Evolutionary conservation across 2,329 filamentous ascomycete species (phyloP), one percentile per base, ranked within the genome.

Genomic region (Simplicillium aogashimaense): DNA sequence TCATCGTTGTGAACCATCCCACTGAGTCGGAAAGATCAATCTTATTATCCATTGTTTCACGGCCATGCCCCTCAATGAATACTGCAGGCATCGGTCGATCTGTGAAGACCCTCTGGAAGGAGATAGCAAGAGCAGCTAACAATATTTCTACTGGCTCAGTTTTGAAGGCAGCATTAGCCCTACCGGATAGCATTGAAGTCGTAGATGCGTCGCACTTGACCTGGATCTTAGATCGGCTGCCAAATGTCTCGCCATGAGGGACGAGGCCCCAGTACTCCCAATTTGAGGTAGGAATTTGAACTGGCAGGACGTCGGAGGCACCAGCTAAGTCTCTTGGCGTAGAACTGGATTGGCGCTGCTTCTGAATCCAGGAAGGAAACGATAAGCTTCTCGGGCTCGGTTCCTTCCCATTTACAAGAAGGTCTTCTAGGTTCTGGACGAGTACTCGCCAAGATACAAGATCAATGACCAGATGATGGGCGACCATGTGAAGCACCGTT

Each of bases 391-490:
- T 25, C 9, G 20, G 20, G 9, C 9, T 25, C 6, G 20, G 20
- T 25, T 25, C 20, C 9, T 25, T 25, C 40, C 18, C 44, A 11
- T 29, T 25, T 1, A 16, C 35, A 3, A 51, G n/a, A 11, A 39
- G 31, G 6, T 47, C 39, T 17, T 49, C 42, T 14, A 52, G 36
- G 7, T 52, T 45, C 10, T 41, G 29, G 36, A 43, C 42, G 2
- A 52, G 17, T 9, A 50, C 69, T 8, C 69, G 66, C 35, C 68
- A 72, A 15, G 69, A 72, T 44, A 72, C 71, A 48, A 72, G 67
- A 48, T 72, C 67, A 29, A 55, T 47, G 14, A 52, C 45, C 2
- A 49, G 29, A 29, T 52, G 48, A 35, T 52, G 50, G 7, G 45
- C 43, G 1, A 38, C 41, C 11, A 48, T 34, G 7, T 42, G 16